A percentile compares a stretch with the other conserved stretches of the same genome.
These are phyloP conservation scores for Pseudonectria buxi DNA, from an alignment of 2,329 filamentous ascomycete genomes.

Conservation along the genomic window DNA sequence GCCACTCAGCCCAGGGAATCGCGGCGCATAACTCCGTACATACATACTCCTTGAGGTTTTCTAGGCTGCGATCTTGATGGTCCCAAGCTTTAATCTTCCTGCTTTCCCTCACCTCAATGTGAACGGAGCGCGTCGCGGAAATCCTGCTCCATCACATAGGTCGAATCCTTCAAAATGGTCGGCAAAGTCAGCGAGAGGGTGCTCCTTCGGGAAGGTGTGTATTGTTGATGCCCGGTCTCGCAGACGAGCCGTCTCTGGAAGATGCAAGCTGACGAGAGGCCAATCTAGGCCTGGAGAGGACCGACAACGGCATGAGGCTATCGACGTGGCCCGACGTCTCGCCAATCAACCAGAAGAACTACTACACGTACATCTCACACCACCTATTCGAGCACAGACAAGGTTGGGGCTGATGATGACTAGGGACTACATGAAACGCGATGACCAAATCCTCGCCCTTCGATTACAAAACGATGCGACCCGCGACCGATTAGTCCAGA, in stretches of 20 bases:
- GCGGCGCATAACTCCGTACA: slow-evolving; percentile 13
- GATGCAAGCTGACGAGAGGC: slow-evolving; percentile 17
- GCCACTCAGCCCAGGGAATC: neutral
- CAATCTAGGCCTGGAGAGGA: slow-evolving; percentile 75
- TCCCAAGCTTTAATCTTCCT: slow-evolving; percentile 9
- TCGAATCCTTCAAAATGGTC: slow-evolving; percentile 40
- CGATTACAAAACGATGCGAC: slow-evolving; percentile 83
- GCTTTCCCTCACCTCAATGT: slow-evolving; percentile 14
- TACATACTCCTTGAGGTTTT: slow-evolving; percentile 22
- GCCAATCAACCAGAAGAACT: slow-evolving; percentile 99
- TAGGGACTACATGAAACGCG: slow-evolving; percentile 95
- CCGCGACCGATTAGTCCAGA: slow-evolving; percentile 75
- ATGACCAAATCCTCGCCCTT: slow-evolving; percentile 89
- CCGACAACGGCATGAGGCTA: slow-evolving; percentile 96
- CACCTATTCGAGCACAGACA: neutral
- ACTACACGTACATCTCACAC: slow-evolving; percentile 70
- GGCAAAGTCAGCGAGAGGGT: slow-evolving; percentile 60
- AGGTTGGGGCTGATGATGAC: slow-evolving; percentile 11
- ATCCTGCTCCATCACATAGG: slow-evolving; percentile 10
- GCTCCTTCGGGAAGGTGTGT: slow-evolving; percentile 54
- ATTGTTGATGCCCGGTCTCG: slow-evolving; percentile 5
- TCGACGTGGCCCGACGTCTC: slow-evolving; percentile 87
- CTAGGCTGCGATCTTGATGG: slow-evolving; percentile 12
- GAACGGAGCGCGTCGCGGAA: slow-evolving; percentile 11
- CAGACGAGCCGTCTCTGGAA: slow-evolving; percentile 8